A percentile compares a stretch with the other conserved stretches of the same genome.
phyloP scores from a whole-genome alignment of 495 filamentous ascomycete genomes.

The Penicillium waksmanii region DNA sequence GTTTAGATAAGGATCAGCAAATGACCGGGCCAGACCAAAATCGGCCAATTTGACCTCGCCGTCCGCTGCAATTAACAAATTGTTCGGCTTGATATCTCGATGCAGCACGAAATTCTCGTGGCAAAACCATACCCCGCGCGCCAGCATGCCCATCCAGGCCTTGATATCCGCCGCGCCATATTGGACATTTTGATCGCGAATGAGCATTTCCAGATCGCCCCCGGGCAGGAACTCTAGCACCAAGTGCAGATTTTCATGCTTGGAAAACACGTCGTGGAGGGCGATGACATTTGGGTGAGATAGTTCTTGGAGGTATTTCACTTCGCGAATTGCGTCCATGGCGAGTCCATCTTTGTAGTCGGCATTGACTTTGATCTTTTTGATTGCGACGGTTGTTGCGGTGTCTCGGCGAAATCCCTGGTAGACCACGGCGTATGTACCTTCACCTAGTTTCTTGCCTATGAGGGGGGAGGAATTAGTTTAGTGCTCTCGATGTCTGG shows the following conservation, averaged over 20 bases:
- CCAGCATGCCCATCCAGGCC: slow-evolving; percentile 97
- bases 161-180: slow-evolving; percentile 88
- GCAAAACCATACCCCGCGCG: slow-evolving; percentile 93
- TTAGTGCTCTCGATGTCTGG: background rate
- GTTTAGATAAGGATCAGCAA: slow-evolving; percentile 80
- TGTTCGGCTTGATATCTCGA: slow-evolving; percentile 99
- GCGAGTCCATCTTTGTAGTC: slow-evolving; percentile 85
- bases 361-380: slow-evolving; percentile 94
- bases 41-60: slow-evolving; percentile 95
- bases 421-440: slow-evolving; percentile 96
- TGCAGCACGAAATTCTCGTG: slow-evolving; percentile 94
- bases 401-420: slow-evolving; percentile 74
- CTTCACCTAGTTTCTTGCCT: slow-evolving; percentile 92
- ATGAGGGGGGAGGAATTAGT: background rate
- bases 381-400: slow-evolving; percentile 83
- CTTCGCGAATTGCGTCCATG: slow-evolving; percentile 92
- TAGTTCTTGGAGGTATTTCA: slow-evolving; percentile 94
- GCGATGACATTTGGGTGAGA: slow-evolving; percentile 94
- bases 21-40: slow-evolving; percentile 90
- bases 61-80: slow-evolving; percentile 89
- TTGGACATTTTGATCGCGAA: slow-evolving; percentile 77
- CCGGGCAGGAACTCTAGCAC: slow-evolving; percentile 91
- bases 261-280: slow-evolving; percentile 88
- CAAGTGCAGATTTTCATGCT: slow-evolving; percentile 90
- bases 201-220: slow-evolving; percentile 92